phyloP scores from a whole-genome alignment of 1,284 basidiomycete genomes.

The Mrakiaceae sp. region DNA sequence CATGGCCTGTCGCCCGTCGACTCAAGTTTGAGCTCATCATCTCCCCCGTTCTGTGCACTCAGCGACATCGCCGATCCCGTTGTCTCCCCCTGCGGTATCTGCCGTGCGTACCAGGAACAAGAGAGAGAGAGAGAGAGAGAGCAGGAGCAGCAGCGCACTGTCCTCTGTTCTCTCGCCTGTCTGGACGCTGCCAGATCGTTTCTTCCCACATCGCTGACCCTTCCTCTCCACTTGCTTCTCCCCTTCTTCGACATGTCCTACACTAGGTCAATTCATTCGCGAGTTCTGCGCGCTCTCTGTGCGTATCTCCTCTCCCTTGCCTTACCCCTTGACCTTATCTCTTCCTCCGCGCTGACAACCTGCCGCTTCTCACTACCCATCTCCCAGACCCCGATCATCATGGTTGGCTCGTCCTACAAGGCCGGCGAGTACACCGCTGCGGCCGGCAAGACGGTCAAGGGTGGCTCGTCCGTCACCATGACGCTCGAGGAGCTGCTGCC shows the following conservation, averaged over 20 bases:
- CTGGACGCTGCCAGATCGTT: too few relatives aligned
- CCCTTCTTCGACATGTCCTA: too few relatives aligned
- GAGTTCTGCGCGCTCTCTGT: slow-evolving; percentile 61
- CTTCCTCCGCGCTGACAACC: neutral
- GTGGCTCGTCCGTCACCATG: slow-evolving; percentile 45
- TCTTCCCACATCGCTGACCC: too few relatives aligned
- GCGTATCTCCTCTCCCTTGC: neutral
- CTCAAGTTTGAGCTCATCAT: too few relatives aligned
- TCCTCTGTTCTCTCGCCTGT: too few relatives aligned
- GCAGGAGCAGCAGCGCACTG: too few relatives aligned
- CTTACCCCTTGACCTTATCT: neutral
- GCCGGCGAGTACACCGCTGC: slow-evolving; percentile 26
- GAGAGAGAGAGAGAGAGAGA: too few relatives aligned
- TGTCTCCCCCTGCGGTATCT: slow-evolving; percentile 78
- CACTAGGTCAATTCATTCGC: slow-evolving; percentile 55
- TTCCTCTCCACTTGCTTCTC: too few relatives aligned
- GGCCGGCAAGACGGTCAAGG: slow-evolving; percentile 34
- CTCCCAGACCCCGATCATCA: slow-evolving; percentile 60
- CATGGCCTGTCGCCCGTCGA: slow-evolving; percentile 2
- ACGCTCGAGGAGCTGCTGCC: slow-evolving; percentile 69
- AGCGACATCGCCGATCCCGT: slow-evolving; percentile 51
- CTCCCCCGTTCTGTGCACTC: neutral
- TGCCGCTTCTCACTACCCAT: neutral
- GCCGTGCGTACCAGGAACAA: slow-evolving; percentile 38
- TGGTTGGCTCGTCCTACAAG: slow-evolving; percentile 60